phyloP scores from a whole-genome alignment of 1,139 yeast species.

The Pichia norvegensis region DNA sequence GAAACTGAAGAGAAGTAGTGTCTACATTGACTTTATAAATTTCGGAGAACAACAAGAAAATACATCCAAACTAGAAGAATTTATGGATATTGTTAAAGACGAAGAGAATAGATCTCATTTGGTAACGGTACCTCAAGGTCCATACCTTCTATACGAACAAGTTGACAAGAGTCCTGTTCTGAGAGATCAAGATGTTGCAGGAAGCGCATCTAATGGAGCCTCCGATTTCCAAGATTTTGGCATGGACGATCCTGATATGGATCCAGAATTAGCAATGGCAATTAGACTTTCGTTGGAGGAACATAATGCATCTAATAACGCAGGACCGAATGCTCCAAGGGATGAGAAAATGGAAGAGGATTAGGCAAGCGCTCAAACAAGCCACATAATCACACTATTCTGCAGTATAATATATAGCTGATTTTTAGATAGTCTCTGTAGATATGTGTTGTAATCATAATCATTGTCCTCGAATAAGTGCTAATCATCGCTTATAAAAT shows the following conservation, averaged over 20 bases:
- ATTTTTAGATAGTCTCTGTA: not conserved
- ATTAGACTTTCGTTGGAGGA: constrained; percentile 78
- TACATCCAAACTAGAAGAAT: constrained; percentile 72
- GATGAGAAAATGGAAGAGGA: constrained; percentile 22
- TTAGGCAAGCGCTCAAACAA: not conserved
- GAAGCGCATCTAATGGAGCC: constrained; percentile 13
- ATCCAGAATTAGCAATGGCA: constrained; percentile 95
- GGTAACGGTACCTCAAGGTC: constrained; percentile 84
- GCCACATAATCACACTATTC: not conserved
- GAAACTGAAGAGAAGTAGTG: constrained; percentile 86
- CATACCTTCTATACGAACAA: constrained; percentile 67
- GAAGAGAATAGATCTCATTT: constrained; percentile 73
- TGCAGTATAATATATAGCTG: too few relatives aligned
- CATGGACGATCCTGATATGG: constrained; percentile 78
- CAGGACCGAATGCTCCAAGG: constrained; percentile 25
- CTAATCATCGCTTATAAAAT: too few relatives aligned
- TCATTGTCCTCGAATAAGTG: too few relatives aligned
- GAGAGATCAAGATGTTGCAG: constrained; percentile 42
- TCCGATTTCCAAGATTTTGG: constrained; percentile 33
- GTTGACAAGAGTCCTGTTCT: constrained; percentile 64
- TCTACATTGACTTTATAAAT: constrained; percentile 83
- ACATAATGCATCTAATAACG: constrained; percentile 69
- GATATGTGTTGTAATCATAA: too few relatives aligned
- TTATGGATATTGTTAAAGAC: constrained; percentile 58
- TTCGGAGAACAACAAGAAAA: constrained; percentile 85